Evolutionary conservation across 345 rosid genomes (phyloP).

Genomic region (Pistacia integerrima): DNA sequence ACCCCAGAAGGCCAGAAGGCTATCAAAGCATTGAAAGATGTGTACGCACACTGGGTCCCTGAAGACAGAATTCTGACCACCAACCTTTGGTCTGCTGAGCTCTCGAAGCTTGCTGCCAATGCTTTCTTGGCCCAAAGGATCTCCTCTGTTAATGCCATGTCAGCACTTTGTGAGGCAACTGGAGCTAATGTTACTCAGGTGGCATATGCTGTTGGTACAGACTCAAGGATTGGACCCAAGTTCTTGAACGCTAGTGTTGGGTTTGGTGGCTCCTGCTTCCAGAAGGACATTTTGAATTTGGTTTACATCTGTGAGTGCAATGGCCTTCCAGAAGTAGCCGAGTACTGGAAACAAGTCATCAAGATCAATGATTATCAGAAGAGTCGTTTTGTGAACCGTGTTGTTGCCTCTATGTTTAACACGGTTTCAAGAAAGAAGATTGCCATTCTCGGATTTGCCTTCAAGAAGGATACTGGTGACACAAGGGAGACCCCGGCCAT

Average conservation of each 20-base stretch:
- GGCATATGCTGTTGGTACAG: conserved; percentile 76
- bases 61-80: conserved; percentile 79
- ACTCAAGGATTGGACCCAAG: conserved; percentile 80
- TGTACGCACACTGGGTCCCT: conserved; percentile 88
- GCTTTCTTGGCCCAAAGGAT: conserved; percentile 93
- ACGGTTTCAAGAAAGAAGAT: conserved; percentile 82
- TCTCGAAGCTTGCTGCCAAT: conserved; percentile 92
- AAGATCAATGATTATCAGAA: conserved; percentile 92
- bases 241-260: conserved; percentile 90
- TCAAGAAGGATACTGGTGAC: conserved; percentile 94
- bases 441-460: conserved; percentile 80
- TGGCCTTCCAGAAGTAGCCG: conserved; percentile 90
- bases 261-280: conserved; percentile 91
- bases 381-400: conserved; percentile 80
- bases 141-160: conserved; percentile 92
- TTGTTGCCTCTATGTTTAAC: conserved; percentile 90
- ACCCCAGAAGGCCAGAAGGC: conserved; percentile 87
- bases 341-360: conserved; percentile 95
- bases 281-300: conserved; percentile 83
- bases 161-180: conserved; percentile 89
- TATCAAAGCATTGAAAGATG: conserved; percentile 69
- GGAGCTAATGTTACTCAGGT: conserved; percentile 85
- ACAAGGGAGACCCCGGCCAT: conserved; percentile 92
- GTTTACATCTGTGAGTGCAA: conserved; percentile 95
- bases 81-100: conserved; percentile 96